These are phyloP conservation scores for Bruguiera hainesii DNA, from an alignment of 441 rosid species.

Conservation along the genomic window DNA sequence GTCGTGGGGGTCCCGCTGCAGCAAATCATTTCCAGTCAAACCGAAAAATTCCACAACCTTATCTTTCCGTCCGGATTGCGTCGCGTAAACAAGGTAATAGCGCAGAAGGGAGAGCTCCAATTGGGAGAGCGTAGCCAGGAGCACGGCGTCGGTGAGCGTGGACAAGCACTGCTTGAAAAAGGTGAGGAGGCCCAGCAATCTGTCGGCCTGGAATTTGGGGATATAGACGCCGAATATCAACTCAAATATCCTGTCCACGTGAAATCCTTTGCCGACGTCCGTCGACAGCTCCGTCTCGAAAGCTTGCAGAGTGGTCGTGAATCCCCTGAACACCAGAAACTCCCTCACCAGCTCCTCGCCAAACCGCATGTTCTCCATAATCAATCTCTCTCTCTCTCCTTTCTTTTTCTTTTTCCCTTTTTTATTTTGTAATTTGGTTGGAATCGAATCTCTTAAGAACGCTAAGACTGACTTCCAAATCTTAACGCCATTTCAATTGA, in stretches of 20 bases:
- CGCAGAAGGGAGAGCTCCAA: constrained; percentile 38
- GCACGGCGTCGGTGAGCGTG: constrained; percentile 33
- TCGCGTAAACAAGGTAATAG: not conserved
- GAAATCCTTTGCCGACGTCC: constrained; percentile 58
- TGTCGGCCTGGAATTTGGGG: constrained; percentile 54
- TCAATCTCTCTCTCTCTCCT: not conserved
- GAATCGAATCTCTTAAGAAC: too few species aligned
- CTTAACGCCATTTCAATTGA: too few species aligned
- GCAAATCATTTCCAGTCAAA: constrained; percentile 45
- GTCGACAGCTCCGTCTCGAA: constrained; percentile 52
- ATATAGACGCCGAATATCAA: constrained; percentile 54
- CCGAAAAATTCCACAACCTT: constrained; percentile 56
- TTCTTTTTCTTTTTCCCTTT: too few species aligned
- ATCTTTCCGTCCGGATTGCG: constrained; percentile 47
- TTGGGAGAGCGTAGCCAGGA: constrained; percentile 41
- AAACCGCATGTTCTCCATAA: constrained; percentile 33
- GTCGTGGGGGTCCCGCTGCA: constrained; percentile 34
- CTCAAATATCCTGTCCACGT: constrained; percentile 52
- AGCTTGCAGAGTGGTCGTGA: constrained; percentile 53
- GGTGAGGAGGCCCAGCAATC: constrained; percentile 38
- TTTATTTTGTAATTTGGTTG: too few species aligned
- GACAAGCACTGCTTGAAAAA: constrained; percentile 58
- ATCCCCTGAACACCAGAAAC: constrained; percentile 67
- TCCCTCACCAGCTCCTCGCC: constrained; percentile 71
- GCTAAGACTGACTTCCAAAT: too few species aligned